Percentiles rank a stretch among this genome's conserved stretches.
Evolutionary conservation across 1,284 basidiomycete genomes (phyloP).

Genomic region (Leccinum angustisporum): DNA sequence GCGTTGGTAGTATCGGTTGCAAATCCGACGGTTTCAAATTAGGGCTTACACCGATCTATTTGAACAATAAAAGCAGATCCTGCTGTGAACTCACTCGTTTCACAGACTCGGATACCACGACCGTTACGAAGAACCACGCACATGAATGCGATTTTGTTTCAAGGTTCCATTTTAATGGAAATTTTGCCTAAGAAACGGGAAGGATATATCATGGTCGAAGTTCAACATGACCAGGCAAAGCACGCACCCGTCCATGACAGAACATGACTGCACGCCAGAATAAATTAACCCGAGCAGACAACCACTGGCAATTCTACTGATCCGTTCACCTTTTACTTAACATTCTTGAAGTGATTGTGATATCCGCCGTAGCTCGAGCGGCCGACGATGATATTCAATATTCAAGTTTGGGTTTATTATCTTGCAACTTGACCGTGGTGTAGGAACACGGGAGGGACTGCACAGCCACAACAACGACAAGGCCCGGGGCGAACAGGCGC

Average conservation of each 20-base stretch:
- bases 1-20: not conserved
- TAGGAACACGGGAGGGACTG: not conserved
- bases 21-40: slow-evolving; percentile 92
- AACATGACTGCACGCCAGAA: slow-evolving; percentile 71
- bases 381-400: too few relatives aligned
- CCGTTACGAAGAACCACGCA: slow-evolving; percentile 81
- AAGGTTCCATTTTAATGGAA: slow-evolving; percentile 93
- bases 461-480: slow-evolving; percentile 12
- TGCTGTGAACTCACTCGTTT: slow-evolving; percentile 48
- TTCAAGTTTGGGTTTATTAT: too few relatives aligned
- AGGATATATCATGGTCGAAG: not conserved
- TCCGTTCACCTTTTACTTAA: slow-evolving; percentile 44
- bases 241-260: slow-evolving; percentile 91
- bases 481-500: too few relatives aligned
- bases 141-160: slow-evolving; percentile 96
- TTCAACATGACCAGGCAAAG: slow-evolving; percentile 5
- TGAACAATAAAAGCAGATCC: slow-evolving; percentile 9
- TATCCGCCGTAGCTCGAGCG: too few relatives aligned
- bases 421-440: too few relatives aligned
- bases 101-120: slow-evolving; percentile 95
- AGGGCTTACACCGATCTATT: slow-evolving; percentile 60
- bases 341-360: too few relatives aligned
- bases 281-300: slow-evolving; percentile 8
- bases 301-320: not conserved
- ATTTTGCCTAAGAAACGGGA: slow-evolving; percentile 67